Evolutionary conservation across 2,329 filamentous ascomycete species (phyloP).

Genomic region (Ophiostoma tasmaniense): DNA sequence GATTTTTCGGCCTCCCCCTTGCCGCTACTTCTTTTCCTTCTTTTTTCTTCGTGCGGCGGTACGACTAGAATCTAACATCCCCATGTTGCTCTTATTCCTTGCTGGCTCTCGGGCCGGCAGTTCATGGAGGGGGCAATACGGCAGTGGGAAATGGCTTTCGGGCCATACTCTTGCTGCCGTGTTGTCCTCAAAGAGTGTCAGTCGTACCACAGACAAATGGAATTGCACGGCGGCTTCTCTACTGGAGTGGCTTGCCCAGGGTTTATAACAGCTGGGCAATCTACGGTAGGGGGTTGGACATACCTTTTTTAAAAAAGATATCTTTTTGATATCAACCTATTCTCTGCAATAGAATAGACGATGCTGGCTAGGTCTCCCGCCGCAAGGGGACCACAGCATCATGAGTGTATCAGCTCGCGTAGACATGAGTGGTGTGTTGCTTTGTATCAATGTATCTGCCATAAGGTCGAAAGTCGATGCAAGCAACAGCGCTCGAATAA

Average conservation of each 20-base stretch:
- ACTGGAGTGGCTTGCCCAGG: slow-evolving; percentile 32
- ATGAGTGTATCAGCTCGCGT: not conserved
- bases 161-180: slow-evolving; percentile 26
- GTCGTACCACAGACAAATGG: slow-evolving; percentile 68
- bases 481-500: not conserved
- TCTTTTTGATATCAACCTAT: not conserved
- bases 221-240: slow-evolving; percentile 63
- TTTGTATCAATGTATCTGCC: no score
- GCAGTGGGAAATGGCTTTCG: not conserved
- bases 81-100: slow-evolving; percentile 68
- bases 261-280: slow-evolving; percentile 20
- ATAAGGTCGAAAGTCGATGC: no score
- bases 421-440: no score
- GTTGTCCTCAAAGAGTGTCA: slow-evolving; percentile 54
- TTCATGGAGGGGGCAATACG: slow-evolving; percentile 17
- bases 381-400: slow-evolving; percentile 19
- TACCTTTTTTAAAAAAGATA: not conserved
- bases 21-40: slow-evolving; percentile 34
- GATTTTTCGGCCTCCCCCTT: slow-evolving; percentile 14
- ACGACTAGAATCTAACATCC: slow-evolving; percentile 48
- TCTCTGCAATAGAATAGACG: slow-evolving; percentile 7
- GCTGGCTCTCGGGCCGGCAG: slow-evolving; percentile 1
- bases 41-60: slow-evolving; percentile 70
- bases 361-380: slow-evolving; percentile 5
- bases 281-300: slow-evolving; percentile 36